These are phyloP conservation scores for Rugonectria rugulosa DNA, from an alignment of 2,329 filamentous ascomycete genomes.

Conservation along the genomic window DNA sequence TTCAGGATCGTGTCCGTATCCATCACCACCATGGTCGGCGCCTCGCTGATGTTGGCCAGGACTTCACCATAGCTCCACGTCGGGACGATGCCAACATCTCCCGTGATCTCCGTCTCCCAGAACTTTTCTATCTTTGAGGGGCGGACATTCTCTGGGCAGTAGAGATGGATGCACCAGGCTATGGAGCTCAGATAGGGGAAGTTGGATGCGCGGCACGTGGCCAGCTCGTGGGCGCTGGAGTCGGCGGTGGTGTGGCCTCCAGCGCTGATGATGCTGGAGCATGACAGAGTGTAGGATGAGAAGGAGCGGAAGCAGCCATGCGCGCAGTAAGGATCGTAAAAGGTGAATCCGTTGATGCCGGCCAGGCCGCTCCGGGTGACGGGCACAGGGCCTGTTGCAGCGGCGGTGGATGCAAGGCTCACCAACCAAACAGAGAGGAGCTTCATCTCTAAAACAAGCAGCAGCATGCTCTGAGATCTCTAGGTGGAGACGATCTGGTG, in stretches of 20 bases:
- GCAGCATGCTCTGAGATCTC: too few species aligned
- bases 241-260: neutral
- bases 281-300: slow-evolving; percentile 14
- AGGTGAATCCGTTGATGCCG: slow-evolving; percentile 44
- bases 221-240: neutral
- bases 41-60: slow-evolving; percentile 1
- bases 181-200: slow-evolving; percentile 16
- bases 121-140: slow-evolving; percentile 4
- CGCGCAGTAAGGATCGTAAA: slow-evolving; percentile 73
- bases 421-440: neutral
- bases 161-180: slow-evolving; percentile 20
- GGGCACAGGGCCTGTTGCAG: too few species aligned
- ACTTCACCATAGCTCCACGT: too few species aligned
- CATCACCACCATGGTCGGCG: too few species aligned
- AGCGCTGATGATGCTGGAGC: neutral
- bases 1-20: too few species aligned
- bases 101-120: slow-evolving; percentile 16
- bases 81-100: too few species aligned
- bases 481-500: too few species aligned
- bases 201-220: slow-evolving; percentile 12
- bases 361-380: too few species aligned
- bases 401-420: neutral
- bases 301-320: slow-evolving; percentile 65
- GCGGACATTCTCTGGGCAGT: neutral
- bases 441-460: too few species aligned